phyloP scores from a whole-genome alignment of 208 protist species.

The Leishmania gerbilli region DNA sequence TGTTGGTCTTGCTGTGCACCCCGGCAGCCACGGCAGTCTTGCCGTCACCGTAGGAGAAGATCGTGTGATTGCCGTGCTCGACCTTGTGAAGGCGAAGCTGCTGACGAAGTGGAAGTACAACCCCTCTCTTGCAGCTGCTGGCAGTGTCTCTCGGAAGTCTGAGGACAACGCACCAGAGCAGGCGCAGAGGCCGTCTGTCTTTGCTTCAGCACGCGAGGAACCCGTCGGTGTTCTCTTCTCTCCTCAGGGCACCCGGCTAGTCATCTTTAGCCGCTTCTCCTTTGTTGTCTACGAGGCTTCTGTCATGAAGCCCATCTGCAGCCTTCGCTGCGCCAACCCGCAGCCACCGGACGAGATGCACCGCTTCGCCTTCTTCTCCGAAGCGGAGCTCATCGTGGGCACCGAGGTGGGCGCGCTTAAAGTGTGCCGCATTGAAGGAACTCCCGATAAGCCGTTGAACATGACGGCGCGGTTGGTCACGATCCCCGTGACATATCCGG shows the following conservation, averaged over 20 bases:
- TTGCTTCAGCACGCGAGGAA: constrained; percentile 32
- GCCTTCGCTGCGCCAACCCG: constrained; percentile 29
- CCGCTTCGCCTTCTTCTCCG: constrained; percentile 36
- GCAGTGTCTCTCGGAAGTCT: not conserved
- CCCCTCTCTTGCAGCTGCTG: constrained; percentile 8
- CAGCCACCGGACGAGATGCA: constrained; percentile 63
- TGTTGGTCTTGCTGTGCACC: constrained; percentile 51
- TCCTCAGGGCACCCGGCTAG: constrained; percentile 38
- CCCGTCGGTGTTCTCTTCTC: constrained; percentile 61
- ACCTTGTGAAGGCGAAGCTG: constrained; percentile 51
- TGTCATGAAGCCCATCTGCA: constrained; percentile 35
- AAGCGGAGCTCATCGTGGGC: constrained; percentile 50
- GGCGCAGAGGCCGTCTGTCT: not conserved
- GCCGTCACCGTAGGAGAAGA: constrained; percentile 61
- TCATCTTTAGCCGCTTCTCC: constrained; percentile 49
- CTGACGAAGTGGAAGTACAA: constrained; percentile 85
- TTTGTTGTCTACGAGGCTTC: constrained; percentile 56
- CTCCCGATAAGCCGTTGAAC: not conserved
- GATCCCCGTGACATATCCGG: constrained; percentile 28
- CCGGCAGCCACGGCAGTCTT: constrained; percentile 47
- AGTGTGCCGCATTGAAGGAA: constrained; percentile 7
- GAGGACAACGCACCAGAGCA: constrained; percentile 10
- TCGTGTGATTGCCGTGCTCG: constrained; percentile 64
- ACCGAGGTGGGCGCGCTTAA: constrained; percentile 54
- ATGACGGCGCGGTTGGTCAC: not conserved